These are phyloP conservation scores for Poterioochromonas sp. DNA, from an alignment of 352 stramenopile genomes.

Conservation along the genomic window DNA sequence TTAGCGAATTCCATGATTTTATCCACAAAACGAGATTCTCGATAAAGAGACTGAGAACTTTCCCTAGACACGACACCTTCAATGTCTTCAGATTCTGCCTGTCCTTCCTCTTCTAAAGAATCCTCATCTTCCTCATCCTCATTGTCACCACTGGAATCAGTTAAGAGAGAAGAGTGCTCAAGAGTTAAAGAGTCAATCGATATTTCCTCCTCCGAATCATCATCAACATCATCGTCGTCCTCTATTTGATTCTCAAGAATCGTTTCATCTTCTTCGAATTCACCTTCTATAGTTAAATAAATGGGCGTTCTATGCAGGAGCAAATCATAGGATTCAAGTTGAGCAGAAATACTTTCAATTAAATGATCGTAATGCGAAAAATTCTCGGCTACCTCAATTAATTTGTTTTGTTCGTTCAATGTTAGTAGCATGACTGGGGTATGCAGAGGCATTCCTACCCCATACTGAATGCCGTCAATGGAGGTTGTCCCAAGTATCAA, in stretches of 20 bases:
- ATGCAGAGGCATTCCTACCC: conserved; percentile 8
- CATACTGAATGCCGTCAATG: conserved; percentile 11
- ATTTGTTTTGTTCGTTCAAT: background rate
- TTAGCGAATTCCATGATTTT: background rate
- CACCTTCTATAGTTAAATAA: background rate
- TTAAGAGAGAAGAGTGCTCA: background rate
- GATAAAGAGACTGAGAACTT: background rate
- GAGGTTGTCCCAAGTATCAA: background rate
- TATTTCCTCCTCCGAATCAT: background rate
- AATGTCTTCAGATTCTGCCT: background rate
- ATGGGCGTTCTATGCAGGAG: background rate
- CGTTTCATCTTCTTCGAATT: conserved; percentile 26
- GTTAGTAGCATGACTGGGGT: conserved; percentile 3
- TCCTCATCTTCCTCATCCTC: conserved; percentile 5
- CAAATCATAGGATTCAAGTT: conserved; percentile 1
- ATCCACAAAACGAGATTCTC: background rate
- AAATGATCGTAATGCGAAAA: conserved; percentile 15
- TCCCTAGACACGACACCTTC: background rate
- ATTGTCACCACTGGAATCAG: background rate
- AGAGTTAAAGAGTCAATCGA: background rate
- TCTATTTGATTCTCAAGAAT: too few relatives aligned
- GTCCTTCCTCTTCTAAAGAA: background rate
- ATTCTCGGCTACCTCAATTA: background rate
- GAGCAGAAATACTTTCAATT: background rate
- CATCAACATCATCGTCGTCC: background rate